phyloP scores from a whole-genome alignment of 371 early-diverging fungal species.

The Sporodiniella umbellata region DNA sequence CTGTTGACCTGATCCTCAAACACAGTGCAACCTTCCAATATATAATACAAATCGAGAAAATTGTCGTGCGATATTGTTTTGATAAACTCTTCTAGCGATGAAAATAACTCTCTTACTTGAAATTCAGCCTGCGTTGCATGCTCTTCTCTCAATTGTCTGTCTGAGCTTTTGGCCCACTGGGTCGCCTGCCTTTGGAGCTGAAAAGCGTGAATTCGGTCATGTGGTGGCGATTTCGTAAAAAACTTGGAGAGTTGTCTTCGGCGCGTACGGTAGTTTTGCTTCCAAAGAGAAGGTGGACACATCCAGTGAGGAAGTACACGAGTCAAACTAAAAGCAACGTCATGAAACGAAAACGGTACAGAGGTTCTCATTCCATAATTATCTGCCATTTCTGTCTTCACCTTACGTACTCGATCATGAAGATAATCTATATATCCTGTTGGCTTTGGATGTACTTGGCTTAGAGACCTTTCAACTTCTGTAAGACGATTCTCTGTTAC shows the following conservation, averaged over 20 bases:
- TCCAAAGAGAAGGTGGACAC: slow-evolving; percentile 4
- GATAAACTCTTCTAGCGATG: slow-evolving; percentile 1
- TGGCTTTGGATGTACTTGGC: background rate
- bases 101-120: background rate
- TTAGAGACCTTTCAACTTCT: too few species aligned
- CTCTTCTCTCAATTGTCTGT: background rate
- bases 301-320: slow-evolving; percentile 6
- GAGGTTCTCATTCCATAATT: slow-evolving; percentile 13
- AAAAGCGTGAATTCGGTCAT: slow-evolving; percentile 1
- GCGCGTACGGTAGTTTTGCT: slow-evolving; percentile 7
- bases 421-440: background rate
- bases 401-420: background rate
- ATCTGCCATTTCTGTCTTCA: background rate
- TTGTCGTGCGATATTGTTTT: background rate
- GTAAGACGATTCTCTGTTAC: too few species aligned
- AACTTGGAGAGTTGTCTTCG: slow-evolving; percentile 10
- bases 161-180: slow-evolving; percentile 1
- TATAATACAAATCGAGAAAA: slow-evolving; percentile 2
- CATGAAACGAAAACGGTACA: slow-evolving; percentile 7
- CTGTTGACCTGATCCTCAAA: background rate
- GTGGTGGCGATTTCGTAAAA: background rate
- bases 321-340: slow-evolving; percentile 5
- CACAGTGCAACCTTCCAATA: background rate
- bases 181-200: slow-evolving; percentile 5
- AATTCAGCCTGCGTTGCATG: background rate